A percentile compares a stretch with the other conserved stretches of the same genome.
phyloP scores from a whole-genome alignment of 768 basidiomycete genomes.

The Cystobasidium ongulense region DNA sequence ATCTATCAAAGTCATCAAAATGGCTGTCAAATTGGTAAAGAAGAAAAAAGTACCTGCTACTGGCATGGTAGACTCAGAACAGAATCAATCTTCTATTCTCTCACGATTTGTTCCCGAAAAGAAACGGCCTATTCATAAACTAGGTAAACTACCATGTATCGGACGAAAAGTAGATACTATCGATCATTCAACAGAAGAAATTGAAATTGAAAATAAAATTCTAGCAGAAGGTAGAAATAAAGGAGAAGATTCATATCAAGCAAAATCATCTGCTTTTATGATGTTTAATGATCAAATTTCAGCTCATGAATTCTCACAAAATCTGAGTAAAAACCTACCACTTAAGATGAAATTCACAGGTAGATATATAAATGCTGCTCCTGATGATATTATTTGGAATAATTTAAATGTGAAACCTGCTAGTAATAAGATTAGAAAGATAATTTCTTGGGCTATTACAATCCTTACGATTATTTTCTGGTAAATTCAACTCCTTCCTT shows the following conservation, averaged over 20 bases:
- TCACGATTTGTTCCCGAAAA: conserved; percentile 60
- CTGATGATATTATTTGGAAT: conserved; percentile 82
- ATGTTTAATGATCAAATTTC: conserved; percentile 87
- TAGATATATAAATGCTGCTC: conserved; percentile 71
- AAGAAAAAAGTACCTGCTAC: conserved; percentile 43
- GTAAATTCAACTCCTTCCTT: conserved; percentile 55
- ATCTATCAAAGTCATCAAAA: conserved; percentile 66
- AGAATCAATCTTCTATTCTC: conserved; percentile 41
- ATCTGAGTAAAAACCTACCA: neutral
- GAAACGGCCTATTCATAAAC: conserved; percentile 66
- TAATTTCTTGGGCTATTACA: conserved; percentile 48
- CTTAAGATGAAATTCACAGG: conserved; percentile 37
- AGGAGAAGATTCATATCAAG: conserved; percentile 38
- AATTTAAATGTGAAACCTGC: conserved; percentile 86
- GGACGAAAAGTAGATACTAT: conserved; percentile 90
- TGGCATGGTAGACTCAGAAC: conserved; percentile 11
- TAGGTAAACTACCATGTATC: conserved; percentile 53
- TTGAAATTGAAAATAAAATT: conserved; percentile 49
- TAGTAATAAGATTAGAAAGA: conserved; percentile 61
- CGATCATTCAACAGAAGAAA: conserved; percentile 66
- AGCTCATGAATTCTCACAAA: conserved; percentile 57
- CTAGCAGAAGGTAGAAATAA: conserved; percentile 49
- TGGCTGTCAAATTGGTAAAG: conserved; percentile 52
- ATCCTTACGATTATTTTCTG: conserved; percentile 47
- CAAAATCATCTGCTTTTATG: conserved; percentile 53